Percentiles rank a stretch among this genome's conserved stretches.
Evolutionary conservation across 2,329 filamentous ascomycete genomes (phyloP).

Genomic region (Plenodomus tracheiphilus): DNA sequence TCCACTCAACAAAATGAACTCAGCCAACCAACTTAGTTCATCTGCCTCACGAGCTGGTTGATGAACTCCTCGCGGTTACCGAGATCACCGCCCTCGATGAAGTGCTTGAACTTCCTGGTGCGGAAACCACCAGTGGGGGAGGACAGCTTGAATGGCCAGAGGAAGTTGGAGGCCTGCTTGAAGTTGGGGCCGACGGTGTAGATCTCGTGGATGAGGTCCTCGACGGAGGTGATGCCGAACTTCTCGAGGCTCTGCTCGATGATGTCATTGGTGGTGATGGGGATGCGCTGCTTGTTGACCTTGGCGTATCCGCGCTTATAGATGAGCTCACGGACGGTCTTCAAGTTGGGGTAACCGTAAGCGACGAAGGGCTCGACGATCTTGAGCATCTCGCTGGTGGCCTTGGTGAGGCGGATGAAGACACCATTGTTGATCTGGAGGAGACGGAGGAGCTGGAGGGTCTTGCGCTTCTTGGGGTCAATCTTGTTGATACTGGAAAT

Average conservation of each 20-base stretch:
- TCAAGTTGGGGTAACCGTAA: conserved; percentile 99
- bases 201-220: conserved; percentile 98
- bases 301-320: conserved; percentile 99
- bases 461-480: conserved; percentile 99
- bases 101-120: conserved; percentile 98
- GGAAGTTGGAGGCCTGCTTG: conserved; percentile 99
- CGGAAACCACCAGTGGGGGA: conserved; percentile 98
- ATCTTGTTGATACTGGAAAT: conserved; percentile 98
- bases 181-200: conserved; percentile 96
- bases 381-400: conserved; percentile 94
- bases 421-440: conserved; percentile 99
- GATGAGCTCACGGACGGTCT: conserved; percentile 97
- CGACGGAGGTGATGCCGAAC: conserved; percentile 93
- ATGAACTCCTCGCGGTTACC: conserved; percentile 99
- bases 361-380: conserved; percentile 98
- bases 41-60: conserved; percentile 93
- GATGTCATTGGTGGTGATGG: conserved; percentile 96
- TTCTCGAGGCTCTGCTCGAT: conserved; percentile 96
- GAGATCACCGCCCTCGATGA: conserved; percentile 97
- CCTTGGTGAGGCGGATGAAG: conserved; percentile 97
- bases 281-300: conserved; percentile 96
- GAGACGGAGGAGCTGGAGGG: conserved; percentile 98
- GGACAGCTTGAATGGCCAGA: conserved; percentile 99
- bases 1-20: conserved; percentile 25
- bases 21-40: conserved; percentile 72